A percentile compares a stretch with the other conserved stretches of the same genome.
Evolutionary conservation across 2,329 filamentous ascomycete genomes (phyloP).

Genomic region (Hypoxylon sp.): DNA sequence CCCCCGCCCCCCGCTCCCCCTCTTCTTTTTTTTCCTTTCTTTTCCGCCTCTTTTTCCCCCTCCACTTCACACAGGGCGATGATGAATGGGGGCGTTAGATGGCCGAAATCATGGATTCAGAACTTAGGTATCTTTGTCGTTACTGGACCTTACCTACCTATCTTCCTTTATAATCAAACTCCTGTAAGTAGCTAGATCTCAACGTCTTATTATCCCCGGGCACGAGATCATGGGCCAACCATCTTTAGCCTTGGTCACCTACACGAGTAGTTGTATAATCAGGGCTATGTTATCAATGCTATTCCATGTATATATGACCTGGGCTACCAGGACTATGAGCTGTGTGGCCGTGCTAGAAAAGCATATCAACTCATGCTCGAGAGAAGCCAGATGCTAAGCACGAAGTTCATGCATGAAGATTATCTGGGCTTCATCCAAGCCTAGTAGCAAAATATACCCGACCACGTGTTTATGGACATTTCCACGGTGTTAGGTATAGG

Average conservation of each 20-base stretch:
- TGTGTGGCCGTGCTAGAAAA: neutral
- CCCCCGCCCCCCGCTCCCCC: too few relatives aligned
- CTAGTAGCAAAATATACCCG: neutral
- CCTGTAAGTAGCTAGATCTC: neutral
- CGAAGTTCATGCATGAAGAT: neutral
- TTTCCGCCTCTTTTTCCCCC: too few relatives aligned
- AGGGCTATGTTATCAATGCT: neutral
- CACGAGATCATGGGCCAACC: neutral
- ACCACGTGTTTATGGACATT: neutral
- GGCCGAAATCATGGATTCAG: too few relatives aligned
- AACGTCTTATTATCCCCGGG: neutral
- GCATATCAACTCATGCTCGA: neutral
- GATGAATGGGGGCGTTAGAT: too few relatives aligned
- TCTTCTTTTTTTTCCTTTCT: too few relatives aligned
- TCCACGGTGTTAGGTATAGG: neutral
- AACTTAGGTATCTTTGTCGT: neutral
- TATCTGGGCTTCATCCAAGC: neutral
- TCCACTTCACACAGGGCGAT: too few relatives aligned
- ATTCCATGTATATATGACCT: neutral
- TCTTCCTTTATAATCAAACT: neutral
- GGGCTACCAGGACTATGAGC: neutral
- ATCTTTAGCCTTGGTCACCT: neutral
- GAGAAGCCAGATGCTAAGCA: neutral
- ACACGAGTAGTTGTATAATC: neutral
- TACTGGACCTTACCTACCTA: neutral